Percentiles rank a stretch among this genome's conserved stretches.
Conservation (phyloP, 169 alveolate genomes). For the Plasmodium yoelii region DNA sequence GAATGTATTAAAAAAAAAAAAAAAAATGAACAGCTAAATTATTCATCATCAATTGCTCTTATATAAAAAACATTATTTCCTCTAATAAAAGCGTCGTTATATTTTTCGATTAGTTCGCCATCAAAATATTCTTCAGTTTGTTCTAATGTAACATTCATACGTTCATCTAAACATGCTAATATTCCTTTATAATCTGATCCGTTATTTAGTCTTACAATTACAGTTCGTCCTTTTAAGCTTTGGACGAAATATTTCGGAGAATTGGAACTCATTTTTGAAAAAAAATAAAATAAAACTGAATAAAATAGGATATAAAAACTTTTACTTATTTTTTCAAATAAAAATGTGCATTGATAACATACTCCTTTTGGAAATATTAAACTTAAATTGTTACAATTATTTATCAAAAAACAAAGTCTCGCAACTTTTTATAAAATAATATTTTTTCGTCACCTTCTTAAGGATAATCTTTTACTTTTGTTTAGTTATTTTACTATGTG, state of each 20-base stretch:
- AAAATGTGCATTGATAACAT: too few relatives aligned
- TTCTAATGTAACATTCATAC: constrained; percentile 91
- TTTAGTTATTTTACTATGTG: too few relatives aligned
- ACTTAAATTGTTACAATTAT: too few relatives aligned
- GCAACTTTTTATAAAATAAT: too few relatives aligned
- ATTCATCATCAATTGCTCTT: constrained; percentile 67
- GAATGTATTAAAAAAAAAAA: neutral
- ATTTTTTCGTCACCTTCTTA: too few relatives aligned
- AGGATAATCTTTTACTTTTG: too few relatives aligned
- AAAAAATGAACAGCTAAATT: neutral
- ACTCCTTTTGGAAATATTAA: too few relatives aligned
- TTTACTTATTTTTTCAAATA: too few relatives aligned
- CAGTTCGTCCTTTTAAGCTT: constrained; percentile 76
- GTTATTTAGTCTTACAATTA: constrained; percentile 82
- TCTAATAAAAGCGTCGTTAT: constrained; percentile 90
- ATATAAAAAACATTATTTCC: constrained; percentile 89
- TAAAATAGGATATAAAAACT: neutral
- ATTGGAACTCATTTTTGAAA: constrained; percentile 53
- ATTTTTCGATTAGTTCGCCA: constrained; percentile 85
- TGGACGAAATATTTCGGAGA: constrained; percentile 75
- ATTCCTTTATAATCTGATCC: constrained; percentile 84
- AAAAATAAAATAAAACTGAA: neutral
- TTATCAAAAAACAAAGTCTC: too few relatives aligned
- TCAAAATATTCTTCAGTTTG: constrained; percentile 87
- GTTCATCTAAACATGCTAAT: constrained; percentile 89